These are phyloP conservation scores for Nothophaeocryptopus gaeumannii DNA, from an alignment of 2,329 filamentous ascomycete genomes.

Conservation along the genomic window DNA sequence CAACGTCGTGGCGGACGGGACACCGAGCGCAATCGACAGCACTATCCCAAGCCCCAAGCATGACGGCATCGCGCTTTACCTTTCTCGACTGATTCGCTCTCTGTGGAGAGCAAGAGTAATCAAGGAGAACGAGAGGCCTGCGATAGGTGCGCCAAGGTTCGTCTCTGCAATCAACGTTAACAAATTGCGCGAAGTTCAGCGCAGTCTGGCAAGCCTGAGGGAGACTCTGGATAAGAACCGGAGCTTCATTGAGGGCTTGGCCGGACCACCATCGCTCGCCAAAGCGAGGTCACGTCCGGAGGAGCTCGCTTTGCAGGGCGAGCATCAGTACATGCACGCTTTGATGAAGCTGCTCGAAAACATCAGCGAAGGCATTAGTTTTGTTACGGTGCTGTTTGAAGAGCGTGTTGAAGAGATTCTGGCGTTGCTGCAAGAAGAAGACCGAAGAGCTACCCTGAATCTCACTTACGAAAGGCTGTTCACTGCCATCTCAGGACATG, in stretches of 20 bases:
- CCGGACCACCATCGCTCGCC: constrained; percentile 83
- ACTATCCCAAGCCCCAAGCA: constrained; percentile 87
- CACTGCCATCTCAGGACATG: constrained; percentile 72
- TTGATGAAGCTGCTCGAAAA: constrained; percentile 81
- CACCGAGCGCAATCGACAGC: constrained; percentile 69
- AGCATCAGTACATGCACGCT: constrained; percentile 87
- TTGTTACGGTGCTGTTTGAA: constrained; percentile 90
- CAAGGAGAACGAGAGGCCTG: constrained; percentile 51
- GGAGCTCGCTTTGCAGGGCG: constrained; percentile 86
- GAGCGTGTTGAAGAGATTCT: constrained; percentile 89
- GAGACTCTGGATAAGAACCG: constrained; percentile 85
- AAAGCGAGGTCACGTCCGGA: constrained; percentile 79
- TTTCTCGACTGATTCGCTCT: constrained; percentile 80
- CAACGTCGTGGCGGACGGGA: constrained; percentile 58
- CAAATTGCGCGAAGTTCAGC: constrained; percentile 75
- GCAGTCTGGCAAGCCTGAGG: constrained; percentile 72
- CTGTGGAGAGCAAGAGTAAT: constrained; percentile 84
- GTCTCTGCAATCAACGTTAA: constrained; percentile 62
- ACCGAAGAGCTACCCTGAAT: constrained; percentile 66
- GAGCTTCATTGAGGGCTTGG: constrained; percentile 86
- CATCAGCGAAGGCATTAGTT: constrained; percentile 94
- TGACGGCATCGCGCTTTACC: constrained; percentile 81
- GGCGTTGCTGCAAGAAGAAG: constrained; percentile 66
- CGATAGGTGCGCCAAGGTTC: constrained; percentile 60
- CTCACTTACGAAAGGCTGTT: constrained; percentile 90